A percentile compares a stretch with the other conserved stretches of the same genome.
These are phyloP conservation scores for Schizopora paradoxa DNA, from an alignment of 1,284 basidiomycete species.

Conservation along the genomic window DNA sequence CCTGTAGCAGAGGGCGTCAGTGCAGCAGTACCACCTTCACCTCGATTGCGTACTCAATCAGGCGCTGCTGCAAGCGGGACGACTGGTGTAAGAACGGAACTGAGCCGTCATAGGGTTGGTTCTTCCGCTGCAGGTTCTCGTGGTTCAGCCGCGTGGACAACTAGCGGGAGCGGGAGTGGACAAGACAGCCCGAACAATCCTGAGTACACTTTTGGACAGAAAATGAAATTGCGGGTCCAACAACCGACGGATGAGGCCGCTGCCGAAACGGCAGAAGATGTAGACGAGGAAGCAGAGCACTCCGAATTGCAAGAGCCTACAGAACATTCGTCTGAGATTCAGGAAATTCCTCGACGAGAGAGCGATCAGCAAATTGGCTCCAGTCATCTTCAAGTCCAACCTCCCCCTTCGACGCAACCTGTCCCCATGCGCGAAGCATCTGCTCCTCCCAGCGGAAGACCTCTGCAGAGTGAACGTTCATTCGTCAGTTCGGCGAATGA, in stretches of 20 bases:
- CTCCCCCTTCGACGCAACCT: background rate
- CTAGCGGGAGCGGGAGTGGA: background rate
- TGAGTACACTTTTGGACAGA: slow-evolving; percentile 5
- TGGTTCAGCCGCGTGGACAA: background rate
- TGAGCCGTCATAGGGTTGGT: slow-evolving; percentile 5
- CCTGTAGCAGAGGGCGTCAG: no score
- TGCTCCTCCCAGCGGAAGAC: slow-evolving; percentile 1
- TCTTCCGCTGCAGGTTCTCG: background rate
- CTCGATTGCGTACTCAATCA: no score
- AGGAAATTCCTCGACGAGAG: slow-evolving; percentile 4
- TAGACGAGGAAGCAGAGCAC: slow-evolving; percentile 5
- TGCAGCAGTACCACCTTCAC: no score
- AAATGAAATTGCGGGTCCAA: slow-evolving; percentile 6
- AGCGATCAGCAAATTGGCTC: background rate
- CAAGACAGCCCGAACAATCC: background rate
- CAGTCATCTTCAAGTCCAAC: background rate
- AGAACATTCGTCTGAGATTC: background rate
- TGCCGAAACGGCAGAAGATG: background rate
- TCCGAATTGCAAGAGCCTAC: slow-evolving; percentile 15
- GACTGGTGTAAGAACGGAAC: slow-evolving; percentile 8
- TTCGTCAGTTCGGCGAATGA: slow-evolving; percentile 16
- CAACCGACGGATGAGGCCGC: slow-evolving; percentile 5
- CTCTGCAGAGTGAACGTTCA: background rate
- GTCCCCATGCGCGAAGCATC: background rate
- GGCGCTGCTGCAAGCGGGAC: slow-evolving; percentile 9